These are phyloP conservation scores for Rhododendron henanense DNA, from an alignment of 148 eudicot genomes.

Conservation along the genomic window DNA sequence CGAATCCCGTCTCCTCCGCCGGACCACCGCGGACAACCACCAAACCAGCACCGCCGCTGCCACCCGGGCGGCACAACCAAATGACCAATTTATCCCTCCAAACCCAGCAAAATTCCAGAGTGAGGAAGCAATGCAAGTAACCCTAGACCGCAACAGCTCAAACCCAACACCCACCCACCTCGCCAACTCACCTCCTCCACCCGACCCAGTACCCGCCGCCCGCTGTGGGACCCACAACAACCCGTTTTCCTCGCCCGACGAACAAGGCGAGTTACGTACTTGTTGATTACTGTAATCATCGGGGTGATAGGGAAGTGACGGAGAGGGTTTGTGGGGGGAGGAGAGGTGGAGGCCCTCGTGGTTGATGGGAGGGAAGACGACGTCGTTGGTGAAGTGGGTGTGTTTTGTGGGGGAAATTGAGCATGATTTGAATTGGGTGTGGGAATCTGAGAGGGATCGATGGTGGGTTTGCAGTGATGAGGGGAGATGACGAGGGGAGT, in stretches of 20 bases:
- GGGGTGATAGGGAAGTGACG: background rate
- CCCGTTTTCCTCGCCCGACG: background rate
- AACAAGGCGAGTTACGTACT: background rate
- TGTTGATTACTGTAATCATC: background rate
- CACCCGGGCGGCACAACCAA: conserved; percentile 3
- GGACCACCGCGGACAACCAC: conserved; percentile 19
- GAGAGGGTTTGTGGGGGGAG: background rate
- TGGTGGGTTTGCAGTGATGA: background rate
- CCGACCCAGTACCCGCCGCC: background rate
- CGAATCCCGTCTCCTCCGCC: conserved; percentile 7
- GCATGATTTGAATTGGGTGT: background rate
- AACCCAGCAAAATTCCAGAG: background rate
- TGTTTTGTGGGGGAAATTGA: background rate
- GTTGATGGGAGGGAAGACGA: conserved; percentile 37
- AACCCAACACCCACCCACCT: conserved; percentile 29
- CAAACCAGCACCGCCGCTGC: conserved; percentile 13
- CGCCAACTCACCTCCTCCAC: background rate
- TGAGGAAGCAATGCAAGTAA: background rate
- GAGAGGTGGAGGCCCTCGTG: conserved; percentile 41
- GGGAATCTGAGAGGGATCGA: conserved; percentile 14
- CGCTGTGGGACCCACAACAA: background rate
- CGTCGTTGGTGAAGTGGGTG: background rate
- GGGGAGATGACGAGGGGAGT: background rate
- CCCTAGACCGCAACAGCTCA: conserved; percentile 29
- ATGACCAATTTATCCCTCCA: background rate